Percentiles rank a stretch among this genome's conserved stretches.
phyloP scores from a whole-genome alignment of 23 red algal species.

The Pyropia haitanensis region DNA sequence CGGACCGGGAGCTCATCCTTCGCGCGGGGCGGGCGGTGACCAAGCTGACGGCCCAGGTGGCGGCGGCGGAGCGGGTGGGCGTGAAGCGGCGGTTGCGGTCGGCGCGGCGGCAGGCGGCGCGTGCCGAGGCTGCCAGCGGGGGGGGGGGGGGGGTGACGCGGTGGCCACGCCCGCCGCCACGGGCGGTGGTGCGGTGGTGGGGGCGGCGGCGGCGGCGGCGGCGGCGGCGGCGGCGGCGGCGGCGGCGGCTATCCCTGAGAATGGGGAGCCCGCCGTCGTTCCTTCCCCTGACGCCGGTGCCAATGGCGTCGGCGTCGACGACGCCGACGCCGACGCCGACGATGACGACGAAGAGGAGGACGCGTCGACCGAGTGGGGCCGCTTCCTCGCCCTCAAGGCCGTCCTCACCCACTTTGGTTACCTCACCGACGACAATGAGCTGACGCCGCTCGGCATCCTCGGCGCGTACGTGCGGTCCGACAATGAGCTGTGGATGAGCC shows the following conservation, averaged over 20 bases:
- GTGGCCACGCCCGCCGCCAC: slow-evolving; percentile 1
- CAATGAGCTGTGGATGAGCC: slow-evolving; percentile 86
- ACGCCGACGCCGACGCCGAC: background rate
- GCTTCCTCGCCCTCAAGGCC: slow-evolving; percentile 30
- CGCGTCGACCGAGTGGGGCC: slow-evolving; percentile 30
- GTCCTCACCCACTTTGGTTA: slow-evolving; percentile 65
- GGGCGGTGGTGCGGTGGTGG: slow-evolving; percentile 15
- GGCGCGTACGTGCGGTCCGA: slow-evolving; percentile 62
- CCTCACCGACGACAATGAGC: slow-evolving; percentile 32
- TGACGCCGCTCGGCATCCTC: slow-evolving; percentile 65
- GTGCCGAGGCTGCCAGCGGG: too few species aligned
- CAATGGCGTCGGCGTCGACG: background rate
- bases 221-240: slow-evolving; percentile 12
- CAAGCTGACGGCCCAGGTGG: background rate
- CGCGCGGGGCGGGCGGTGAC: background rate
- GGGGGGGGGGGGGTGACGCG: too few species aligned
- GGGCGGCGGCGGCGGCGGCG: slow-evolving; percentile 14
- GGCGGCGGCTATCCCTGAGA: slow-evolving; percentile 2
- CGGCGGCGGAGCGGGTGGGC: background rate
- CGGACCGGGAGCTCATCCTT: background rate
- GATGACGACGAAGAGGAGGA: background rate
- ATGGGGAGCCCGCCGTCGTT: background rate
- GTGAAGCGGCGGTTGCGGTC: background rate
- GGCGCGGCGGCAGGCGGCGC: too few species aligned
- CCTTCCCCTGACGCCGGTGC: slow-evolving; percentile 1